Evolutionary conservation across 1,284 basidiomycete species (phyloP).

Genomic region (Vanrija humicola): DNA sequence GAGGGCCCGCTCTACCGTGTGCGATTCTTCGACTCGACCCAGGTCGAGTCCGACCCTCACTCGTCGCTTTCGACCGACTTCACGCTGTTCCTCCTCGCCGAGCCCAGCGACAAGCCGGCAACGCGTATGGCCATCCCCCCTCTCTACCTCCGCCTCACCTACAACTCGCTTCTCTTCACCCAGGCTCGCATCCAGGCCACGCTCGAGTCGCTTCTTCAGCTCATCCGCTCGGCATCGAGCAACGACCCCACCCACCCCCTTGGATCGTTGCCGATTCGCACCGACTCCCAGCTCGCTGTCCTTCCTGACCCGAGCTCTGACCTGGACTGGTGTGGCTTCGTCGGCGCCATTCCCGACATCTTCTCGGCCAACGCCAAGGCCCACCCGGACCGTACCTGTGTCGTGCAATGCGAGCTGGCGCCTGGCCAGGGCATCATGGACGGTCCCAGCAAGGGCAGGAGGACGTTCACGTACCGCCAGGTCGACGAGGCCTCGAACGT

Average conservation of each 20-base stretch:
- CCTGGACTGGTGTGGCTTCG: slow-evolving; percentile 95
- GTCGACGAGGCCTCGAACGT: slow-evolving; percentile 85
- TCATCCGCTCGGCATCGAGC: slow-evolving; percentile 67
- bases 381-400: slow-evolving; percentile 74
- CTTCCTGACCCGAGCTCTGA: slow-evolving; percentile 85
- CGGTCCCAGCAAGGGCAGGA: slow-evolving; percentile 47
- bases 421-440: slow-evolving; percentile 43
- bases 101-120: slow-evolving; percentile 62
- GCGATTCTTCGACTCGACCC: slow-evolving; percentile 80
- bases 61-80: slow-evolving; percentile 86
- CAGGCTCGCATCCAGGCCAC: slow-evolving; percentile 70
- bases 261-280: slow-evolving; percentile 76
- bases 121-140: slow-evolving; percentile 61
- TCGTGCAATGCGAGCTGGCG: slow-evolving; percentile 67
- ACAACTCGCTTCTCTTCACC: slow-evolving; percentile 94
- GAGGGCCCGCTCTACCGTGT: slow-evolving; percentile 76
- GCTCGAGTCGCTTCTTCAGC: slow-evolving; percentile 77
- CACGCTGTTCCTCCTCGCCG: slow-evolving; percentile 65
- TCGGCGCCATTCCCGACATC: slow-evolving; percentile 91
- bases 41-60: slow-evolving; percentile 69
- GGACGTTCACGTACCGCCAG: slow-evolving; percentile 71
- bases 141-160: slow-evolving; percentile 76
- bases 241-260: slow-evolving; percentile 58
- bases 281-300: slow-evolving; percentile 62
- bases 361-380: slow-evolving; percentile 76